Evolutionary conservation across 2,329 filamentous ascomycete genomes (phyloP), one percentile per base, ranked within the genome.

Genomic region (Pseudopithomyces chartarum): DNA sequence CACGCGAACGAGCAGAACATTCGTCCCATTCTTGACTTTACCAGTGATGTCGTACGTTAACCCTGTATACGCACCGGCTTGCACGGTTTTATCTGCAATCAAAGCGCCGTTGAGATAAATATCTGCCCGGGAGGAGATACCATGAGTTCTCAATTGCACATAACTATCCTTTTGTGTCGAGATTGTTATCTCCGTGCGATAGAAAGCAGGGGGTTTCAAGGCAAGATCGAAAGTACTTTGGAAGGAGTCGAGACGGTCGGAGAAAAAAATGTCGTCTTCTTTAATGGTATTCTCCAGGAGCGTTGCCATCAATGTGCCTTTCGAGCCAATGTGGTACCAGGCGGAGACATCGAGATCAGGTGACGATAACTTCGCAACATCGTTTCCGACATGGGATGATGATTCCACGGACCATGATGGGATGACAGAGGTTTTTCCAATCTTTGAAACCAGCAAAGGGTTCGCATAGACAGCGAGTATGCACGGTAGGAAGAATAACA

Each of bases 61-160:
- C 0, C 86, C 86, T 0, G 72, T 82, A 49, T 87, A 88, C 0
- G 85, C 78, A 1, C 86, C 86, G 8, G 78, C 77, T 61, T 88
- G 85, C 6, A 73, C 60, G 0, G 75, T 62, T 5, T 78, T 82
- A 26, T 78, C 77, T 1, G 79, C 84, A 15, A 88, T 69, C 55
- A 80, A 73, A 29, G 76, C 70, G 12, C 85, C 85, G 55, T 88
- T 88, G 47, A 88, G 58, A 56, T 79, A 87, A 6, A 89, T 80
- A 60, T 88, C 85, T 1, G 84, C 86, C 32, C 80, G 80, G 1
- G 85, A 86, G 0, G 81, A 83, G 60, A 88, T 85, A 4, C 86
- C 86, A 57, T 88, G 78, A 0, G 85, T 87, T 33, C 81, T 73
- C 1, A 88, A 73, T 26, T 83, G 77, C 59, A 81, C 84, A 61